Percentiles rank a stretch among this genome's conserved stretches.
phyloP scores from a whole-genome alignment of 1,284 basidiomycete species.

The Ganoderma sp. region DNA sequence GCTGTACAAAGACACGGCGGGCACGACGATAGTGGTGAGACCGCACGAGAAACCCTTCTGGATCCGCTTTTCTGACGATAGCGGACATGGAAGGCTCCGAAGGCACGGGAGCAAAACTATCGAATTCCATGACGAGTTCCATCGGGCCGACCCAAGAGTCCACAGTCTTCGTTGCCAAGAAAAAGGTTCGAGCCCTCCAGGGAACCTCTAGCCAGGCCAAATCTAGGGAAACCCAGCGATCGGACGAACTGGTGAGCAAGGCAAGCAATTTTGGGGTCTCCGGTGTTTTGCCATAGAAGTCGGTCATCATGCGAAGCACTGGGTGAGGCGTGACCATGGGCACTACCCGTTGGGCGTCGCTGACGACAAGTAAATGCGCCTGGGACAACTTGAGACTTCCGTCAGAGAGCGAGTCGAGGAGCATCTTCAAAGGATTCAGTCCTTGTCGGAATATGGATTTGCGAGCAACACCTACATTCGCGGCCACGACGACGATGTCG shows the following conservation, averaged over 20 bases:
- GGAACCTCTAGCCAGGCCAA: constrained; percentile 21
- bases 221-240: constrained; percentile 49
- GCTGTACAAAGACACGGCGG: constrained; percentile 50
- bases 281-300: constrained; percentile 47
- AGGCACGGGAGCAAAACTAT: constrained; percentile 29
- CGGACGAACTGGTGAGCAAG: constrained; percentile 41
- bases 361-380: constrained; percentile 50
- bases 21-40: constrained; percentile 53
- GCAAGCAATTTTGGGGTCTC: constrained; percentile 51
- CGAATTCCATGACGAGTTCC: constrained; percentile 55
- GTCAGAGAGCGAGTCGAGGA: constrained; percentile 39
- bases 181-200: constrained; percentile 22
- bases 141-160: constrained; percentile 38
- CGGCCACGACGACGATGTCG: constrained; percentile 31
- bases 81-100: constrained; percentile 44
- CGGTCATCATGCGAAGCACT: constrained; percentile 50
- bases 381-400: constrained; percentile 47
- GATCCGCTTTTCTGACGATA: constrained; percentile 47
- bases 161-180: constrained; percentile 16
- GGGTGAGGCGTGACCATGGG: constrained; percentile 38
- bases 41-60: constrained; percentile 44
- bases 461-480: constrained; percentile 20
- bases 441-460: not conserved
- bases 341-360: constrained; percentile 42
- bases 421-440: constrained; percentile 32